Evolutionary conservation across 352 stramenopile genomes (phyloP), one percentile per base, ranked within the genome.

Genomic region (Phytophthora hibernalis): DNA sequence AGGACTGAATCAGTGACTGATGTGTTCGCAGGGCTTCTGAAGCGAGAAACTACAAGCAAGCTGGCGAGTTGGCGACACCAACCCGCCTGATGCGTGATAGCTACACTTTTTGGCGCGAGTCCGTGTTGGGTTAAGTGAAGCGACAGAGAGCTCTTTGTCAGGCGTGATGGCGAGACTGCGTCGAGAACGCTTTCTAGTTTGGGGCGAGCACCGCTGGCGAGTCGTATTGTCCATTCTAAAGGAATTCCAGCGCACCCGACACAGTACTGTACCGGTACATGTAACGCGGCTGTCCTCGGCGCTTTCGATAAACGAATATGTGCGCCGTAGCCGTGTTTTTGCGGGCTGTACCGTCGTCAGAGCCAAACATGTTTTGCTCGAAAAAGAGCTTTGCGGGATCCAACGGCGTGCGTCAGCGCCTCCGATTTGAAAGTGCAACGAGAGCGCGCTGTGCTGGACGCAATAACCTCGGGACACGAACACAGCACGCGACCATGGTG

Each of bases 361-460:
- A 58, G 35, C 20, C 51, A 35, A 48, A 13, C 20, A 3, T 28
- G 42, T 71, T 53, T 66, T 64, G 42, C 30, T 65, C 52, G 50
- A 76, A 69, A 65, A 69, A 65, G 47, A 72, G 64, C 53, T 44
- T 66, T 50, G 20, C 24, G 44, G 58, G 65, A 51, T 53, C 21
- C 42, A 33, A 37, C 37, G 52, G 31, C 69, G 22, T 71, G 58
- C 69, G 69, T 60, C 64, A 70, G 54, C 42, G 48, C 3, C 51
- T 38, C 22, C 38, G 50, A 75, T 68, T 67, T 71, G 54, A 44
- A 61, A 61, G 60, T 72, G 40, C 56, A 65, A 65, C 70, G 33
- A 35, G 58, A 49, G 44, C 42, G 28, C 21, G 7, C 20, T 16
- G 33, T 24, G 40, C 70, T 74, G 65, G 49, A 73, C 68, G 42